phyloP scores from a whole-genome alignment of 495 filamentous ascomycete genomes.

The Neurospora cerealis region DNA sequence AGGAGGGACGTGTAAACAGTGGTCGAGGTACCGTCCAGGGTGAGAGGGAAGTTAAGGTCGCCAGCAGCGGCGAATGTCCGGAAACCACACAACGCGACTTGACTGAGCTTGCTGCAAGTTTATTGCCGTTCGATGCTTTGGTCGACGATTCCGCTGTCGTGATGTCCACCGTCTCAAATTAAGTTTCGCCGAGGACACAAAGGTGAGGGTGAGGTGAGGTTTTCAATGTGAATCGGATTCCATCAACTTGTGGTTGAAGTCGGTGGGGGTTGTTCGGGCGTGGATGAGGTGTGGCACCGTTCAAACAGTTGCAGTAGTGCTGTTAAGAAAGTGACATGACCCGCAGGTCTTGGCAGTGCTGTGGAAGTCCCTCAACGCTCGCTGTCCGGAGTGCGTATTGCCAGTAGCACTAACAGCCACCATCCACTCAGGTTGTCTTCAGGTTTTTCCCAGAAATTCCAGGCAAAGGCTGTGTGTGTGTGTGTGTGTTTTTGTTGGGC shows the following conservation, averaged over 20 bases:
- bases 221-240: background rate
- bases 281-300: background rate
- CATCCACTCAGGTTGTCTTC: background rate
- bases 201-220: background rate
- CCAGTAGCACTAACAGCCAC: background rate
- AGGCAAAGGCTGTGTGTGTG: background rate
- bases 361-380: background rate
- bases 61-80: background rate
- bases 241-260: background rate
- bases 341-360: background rate
- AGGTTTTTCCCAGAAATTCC: background rate
- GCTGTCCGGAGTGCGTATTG: background rate
- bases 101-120: background rate
- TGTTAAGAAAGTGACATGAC: background rate
- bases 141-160: background rate
- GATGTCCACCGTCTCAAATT: background rate
- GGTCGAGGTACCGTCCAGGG: background rate
- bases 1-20: background rate
- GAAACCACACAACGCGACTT: background rate
- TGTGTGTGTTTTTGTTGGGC: background rate
- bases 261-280: background rate
- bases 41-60: background rate
- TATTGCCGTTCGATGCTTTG: background rate
- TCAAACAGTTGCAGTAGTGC: background rate
- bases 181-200: background rate